Base-by-base conservation (phyloP, 805 yeast species). In the Wickerhamomyces silvicola region DNA sequence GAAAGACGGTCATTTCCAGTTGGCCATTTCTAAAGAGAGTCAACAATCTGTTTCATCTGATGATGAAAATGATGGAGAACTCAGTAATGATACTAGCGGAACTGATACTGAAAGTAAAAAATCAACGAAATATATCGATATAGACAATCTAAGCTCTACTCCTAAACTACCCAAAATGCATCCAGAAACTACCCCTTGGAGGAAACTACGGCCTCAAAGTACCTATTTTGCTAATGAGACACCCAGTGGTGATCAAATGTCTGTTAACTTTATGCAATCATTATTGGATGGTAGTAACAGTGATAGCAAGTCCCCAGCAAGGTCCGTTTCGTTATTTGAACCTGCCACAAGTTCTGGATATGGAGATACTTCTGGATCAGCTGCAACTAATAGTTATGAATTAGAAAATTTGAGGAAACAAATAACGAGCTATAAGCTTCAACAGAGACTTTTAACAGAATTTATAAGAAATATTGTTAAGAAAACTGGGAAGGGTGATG, bases 381-480 rank as follows among this genome's bases (percentile, higher is more conserved):
- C 46, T 13, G 39, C 37, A 1, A 35, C 27, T 9, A 31, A 31
- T 16, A 13, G 39, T 0, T 24, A 24, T 14, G 70, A 64, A 36
- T 40, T 63, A 18, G 64, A 62, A 32, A 51, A 52, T n/a, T 38
- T 71, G 28, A 52, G 61, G 31, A 51, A 52, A 28, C 66, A 69
- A 30, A 39, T 72, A 10, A 68, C 68, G 9, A 56, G 58, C 10
- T 57, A 67, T 22, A 66, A 62, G 36, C 52, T 57, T 15, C 62
- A 54, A 32, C 50, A 56, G 4, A 42, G 52, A 16, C 46, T 63
- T 0, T 35, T 62, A 8, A 50, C 56, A 19, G 66, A 62, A 27
- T 29, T 47, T 12, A 48, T 50, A 4, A 29, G 51, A 31, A 38
- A 41, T 15, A 23, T 50, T 10, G 24, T 50, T 4, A 37, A 38